phyloP scores from a whole-genome alignment of 2,329 filamentous ascomycete genomes.

The Penicillium sumatraense region DNA sequence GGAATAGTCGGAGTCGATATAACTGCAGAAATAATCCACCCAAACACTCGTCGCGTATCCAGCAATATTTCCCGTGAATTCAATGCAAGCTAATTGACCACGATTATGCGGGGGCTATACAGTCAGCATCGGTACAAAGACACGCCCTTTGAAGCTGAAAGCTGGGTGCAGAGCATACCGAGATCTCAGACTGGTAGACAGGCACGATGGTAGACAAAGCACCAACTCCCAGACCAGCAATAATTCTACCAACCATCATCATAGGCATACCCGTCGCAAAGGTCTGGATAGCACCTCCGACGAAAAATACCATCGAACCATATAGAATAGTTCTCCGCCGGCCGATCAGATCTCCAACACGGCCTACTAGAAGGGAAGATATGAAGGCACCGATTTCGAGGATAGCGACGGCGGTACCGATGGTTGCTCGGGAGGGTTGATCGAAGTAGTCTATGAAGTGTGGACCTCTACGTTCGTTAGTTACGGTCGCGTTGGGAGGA shows the following conservation, averaged over 20 bases:
- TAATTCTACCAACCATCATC: constrained; percentile 82
- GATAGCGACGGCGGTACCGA: constrained; percentile 98
- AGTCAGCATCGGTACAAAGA: constrained; percentile 22
- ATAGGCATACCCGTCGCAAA: constrained; percentile 81
- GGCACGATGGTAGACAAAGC: constrained; percentile 90
- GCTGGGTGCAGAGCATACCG: constrained; percentile 44
- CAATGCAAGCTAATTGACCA: constrained; percentile 94
- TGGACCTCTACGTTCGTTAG: constrained; percentile 65
- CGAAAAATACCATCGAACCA: constrained; percentile 83
- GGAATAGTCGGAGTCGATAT: constrained; percentile 79
- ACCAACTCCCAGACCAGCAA: constrained; percentile 85
- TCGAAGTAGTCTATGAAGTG: constrained; percentile 93
- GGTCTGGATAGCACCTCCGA: constrained; percentile 84
- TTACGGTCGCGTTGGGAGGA: background rate
- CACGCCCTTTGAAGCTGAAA: background rate
- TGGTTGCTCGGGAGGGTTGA: constrained; percentile 81
- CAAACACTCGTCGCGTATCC: constrained; percentile 96
- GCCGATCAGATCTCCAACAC: constrained; percentile 89
- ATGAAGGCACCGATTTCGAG: constrained; percentile 92
- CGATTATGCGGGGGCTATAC: constrained; percentile 81
- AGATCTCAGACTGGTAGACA: constrained; percentile 93
- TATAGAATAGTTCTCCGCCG: constrained; percentile 89
- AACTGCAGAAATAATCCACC: constrained; percentile 98
- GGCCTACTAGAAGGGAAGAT: constrained; percentile 82
- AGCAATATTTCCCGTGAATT: constrained; percentile 96